Evolutionary conservation across 305 asterid genomes (phyloP).

Genomic region (Fraxinus ornus): DNA sequence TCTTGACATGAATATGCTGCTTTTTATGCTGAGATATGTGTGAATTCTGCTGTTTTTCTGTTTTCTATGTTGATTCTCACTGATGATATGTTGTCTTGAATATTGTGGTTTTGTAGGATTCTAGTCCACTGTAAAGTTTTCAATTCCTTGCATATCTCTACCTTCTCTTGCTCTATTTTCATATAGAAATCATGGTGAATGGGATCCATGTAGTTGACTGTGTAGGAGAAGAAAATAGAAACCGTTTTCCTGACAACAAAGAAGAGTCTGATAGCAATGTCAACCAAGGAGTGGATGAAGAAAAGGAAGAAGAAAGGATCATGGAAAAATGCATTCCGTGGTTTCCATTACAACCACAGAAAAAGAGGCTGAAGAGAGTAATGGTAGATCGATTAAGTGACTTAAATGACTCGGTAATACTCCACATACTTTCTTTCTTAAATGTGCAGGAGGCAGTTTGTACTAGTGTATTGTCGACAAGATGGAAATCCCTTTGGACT

Average conservation of each 20-base stretch:
- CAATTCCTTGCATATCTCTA: not conserved
- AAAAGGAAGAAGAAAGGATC: not conserved
- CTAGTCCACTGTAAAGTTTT: not conserved
- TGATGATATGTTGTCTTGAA: not conserved
- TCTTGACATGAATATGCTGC: not conserved
- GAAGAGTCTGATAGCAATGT: not conserved
- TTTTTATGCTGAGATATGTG: not conserved
- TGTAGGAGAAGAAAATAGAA: not conserved
- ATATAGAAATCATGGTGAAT: not conserved
- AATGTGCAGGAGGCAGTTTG: not conserved
- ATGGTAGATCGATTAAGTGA: conserved; percentile 10
- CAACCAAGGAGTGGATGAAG: not conserved
- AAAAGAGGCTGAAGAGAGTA: not conserved
- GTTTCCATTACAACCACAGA: not conserved
- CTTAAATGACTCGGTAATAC: not conserved
- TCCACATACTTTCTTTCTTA: conserved; percentile 11
- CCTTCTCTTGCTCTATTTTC: not conserved
- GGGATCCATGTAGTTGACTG: not conserved
- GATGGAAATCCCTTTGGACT: conserved; percentile 1
- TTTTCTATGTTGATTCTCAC: not conserved
- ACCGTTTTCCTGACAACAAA: not conserved
- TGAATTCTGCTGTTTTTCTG: not conserved
- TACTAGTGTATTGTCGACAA: not conserved
- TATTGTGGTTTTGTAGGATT: not conserved
- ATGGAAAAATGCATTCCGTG: not conserved